Evolutionary conservation across 73 alveolate species (phyloP), one percentile per base, ranked within the genome.

Genomic region (Breviolum minutum): DNA sequence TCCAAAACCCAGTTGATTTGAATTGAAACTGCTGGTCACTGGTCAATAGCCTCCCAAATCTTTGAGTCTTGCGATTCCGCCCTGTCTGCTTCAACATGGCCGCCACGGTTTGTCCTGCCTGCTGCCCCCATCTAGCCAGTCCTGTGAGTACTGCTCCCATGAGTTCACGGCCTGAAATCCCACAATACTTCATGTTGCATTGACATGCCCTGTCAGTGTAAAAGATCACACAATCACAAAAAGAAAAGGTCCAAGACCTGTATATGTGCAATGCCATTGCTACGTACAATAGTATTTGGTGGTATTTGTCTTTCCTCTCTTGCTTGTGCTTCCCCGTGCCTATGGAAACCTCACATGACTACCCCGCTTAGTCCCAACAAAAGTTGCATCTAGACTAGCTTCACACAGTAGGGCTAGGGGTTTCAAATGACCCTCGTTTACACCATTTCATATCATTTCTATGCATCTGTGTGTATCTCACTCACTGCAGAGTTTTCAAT

Each of bases 71-170:
- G 54, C 54, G 54, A 0, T 0, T 54, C 60, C 27, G 69, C 9
- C 17, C 48, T 24, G 17, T 48, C 91, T 82, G 54, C 54, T 29
- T 40, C 20, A 27, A 6, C 20, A 14, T 14, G 86, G 27, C 61
- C 86, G 40, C 22, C 22, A 17, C 61, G 17, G 93, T 30, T 22
- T 8, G 62, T 68, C 32, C 63, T 19, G 93, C 99, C 99, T 94
- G 99, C 63, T 94, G 99, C 26, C 93, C 90, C 99, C 99, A 94
- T 29, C 99, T 40, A 7, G 99, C 99, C 24, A 94, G 70, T 73
- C 99, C 99, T 27, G 99, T 94, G 40, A 94, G 99, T 27, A 94
- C 99, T 7, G 99, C 83, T 54, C 99, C 99, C 92, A 94, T 76
- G 62, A 79, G 30, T 27, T 94, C 99, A 10, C 99, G 90, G 84